A percentile compares a stretch with the other conserved stretches of the same genome.
Conservation (phyloP, 805 yeast genomes). For the Wickerhamomyces subpelliculosus region DNA sequence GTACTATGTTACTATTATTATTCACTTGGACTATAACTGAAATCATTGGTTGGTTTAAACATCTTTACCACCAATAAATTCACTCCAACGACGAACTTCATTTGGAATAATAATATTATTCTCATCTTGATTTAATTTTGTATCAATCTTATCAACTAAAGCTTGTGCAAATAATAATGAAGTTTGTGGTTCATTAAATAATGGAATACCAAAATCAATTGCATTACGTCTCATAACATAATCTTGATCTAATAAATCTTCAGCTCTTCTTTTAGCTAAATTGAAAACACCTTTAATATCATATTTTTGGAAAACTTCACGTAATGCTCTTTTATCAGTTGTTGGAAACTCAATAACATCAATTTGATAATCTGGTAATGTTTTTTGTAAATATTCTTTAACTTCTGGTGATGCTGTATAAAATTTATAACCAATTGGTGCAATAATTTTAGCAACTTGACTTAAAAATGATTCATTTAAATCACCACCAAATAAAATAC, state of each 20-base stretch:
- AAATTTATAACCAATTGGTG: conserved; percentile 73
- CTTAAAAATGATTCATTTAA: conserved; percentile 64
- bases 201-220: conserved; percentile 93
- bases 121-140: conserved; percentile 42
- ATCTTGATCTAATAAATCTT: conserved; percentile 75
- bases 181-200: conserved; percentile 95
- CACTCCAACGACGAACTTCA: conserved; percentile 96
- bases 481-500: conserved; percentile 94
- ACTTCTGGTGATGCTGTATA: conserved; percentile 73
- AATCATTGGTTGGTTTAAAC: conserved; percentile 39
- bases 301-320: conserved; percentile 87
- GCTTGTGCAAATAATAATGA: conserved; percentile 81
- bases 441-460: conserved; percentile 60
- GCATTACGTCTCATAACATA: conserved; percentile 99
- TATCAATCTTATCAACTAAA: conserved; percentile 60
- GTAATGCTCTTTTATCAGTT: conserved; percentile 85
- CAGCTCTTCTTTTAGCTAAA: conserved; percentile 87
- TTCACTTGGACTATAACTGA: no score
- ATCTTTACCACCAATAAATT: conserved; percentile 90
- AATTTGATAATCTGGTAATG: conserved; percentile 30
- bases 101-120: conserved; percentile 54
- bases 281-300: conserved; percentile 86
- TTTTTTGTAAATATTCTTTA: conserved; percentile 55
- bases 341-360: conserved; percentile 84
- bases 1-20: no score